Percentiles rank a stretch among this genome's conserved stretches.
Evolutionary conservation across 139 green algal species (phyloP).

Genomic region (Chlorella sp.): DNA sequence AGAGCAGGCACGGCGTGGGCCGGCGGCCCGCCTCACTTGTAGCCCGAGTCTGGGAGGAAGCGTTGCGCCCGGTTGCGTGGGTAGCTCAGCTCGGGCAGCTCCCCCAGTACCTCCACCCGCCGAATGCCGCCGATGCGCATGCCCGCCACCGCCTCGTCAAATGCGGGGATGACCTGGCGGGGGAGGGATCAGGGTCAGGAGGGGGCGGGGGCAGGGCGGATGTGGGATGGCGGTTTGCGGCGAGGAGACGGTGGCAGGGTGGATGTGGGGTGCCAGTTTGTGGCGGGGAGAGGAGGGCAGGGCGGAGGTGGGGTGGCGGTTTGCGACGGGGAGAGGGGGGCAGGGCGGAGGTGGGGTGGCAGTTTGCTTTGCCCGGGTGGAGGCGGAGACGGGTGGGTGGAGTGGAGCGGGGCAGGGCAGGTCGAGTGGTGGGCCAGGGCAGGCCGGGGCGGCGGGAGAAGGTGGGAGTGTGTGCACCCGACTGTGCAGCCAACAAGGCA

Average conservation of each 20-base stretch:
- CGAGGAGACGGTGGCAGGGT: too few species aligned
- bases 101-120: slow-evolving; percentile 71
- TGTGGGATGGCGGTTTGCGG: not conserved
- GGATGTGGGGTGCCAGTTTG: too few species aligned
- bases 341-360: too few species aligned
- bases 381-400: too few species aligned
- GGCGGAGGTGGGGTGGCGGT: not conserved
- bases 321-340: too few species aligned
- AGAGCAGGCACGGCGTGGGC: too few species aligned
- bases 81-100: slow-evolving; percentile 64
- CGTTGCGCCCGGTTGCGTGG: slow-evolving; percentile 49
- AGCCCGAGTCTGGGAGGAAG: slow-evolving; percentile 61
- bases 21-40: slow-evolving; percentile 43
- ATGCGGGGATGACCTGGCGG: slow-evolving; percentile 71
- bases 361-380: too few species aligned
- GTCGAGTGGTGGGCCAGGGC: too few species aligned
- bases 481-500: too few species aligned
- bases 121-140: slow-evolving; percentile 80
- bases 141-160: slow-evolving; percentile 80
- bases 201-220: not conserved
- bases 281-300: not conserved
- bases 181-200: not conserved
- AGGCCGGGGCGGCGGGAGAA: too few species aligned
- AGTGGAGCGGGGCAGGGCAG: too few species aligned
- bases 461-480: too few species aligned